phyloP scores from a whole-genome alignment of 352 stramenopile genomes.

The Aphanomyces astaci region DNA sequence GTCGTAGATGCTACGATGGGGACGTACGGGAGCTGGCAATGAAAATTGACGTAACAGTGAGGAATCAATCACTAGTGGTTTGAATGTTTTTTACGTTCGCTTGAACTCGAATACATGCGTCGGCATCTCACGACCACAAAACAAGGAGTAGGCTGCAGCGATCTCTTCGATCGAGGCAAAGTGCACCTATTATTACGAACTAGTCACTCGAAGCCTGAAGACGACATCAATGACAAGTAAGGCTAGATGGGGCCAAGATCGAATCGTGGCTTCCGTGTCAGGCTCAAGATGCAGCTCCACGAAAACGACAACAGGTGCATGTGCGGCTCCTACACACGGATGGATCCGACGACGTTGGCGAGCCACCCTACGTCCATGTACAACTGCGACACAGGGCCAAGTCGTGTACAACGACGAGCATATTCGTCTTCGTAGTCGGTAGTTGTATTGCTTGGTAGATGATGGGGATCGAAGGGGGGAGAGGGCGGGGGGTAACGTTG shows the following conservation, averaged over 20 bases:
- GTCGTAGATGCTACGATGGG: no score
- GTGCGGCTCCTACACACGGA: constrained; percentile 24
- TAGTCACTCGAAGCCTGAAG: background rate
- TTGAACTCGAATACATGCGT: constrained; percentile 13
- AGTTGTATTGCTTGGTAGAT: background rate
- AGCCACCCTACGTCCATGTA: constrained; percentile 24
- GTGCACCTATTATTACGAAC: background rate
- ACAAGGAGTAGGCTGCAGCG: background rate
- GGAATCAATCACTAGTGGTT: constrained; percentile 20
- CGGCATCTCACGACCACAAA: no score
- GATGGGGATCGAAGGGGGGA: background rate
- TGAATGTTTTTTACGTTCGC: constrained; percentile 25
- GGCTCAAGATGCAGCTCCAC: constrained; percentile 20
- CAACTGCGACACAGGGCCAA: background rate
- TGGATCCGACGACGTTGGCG: constrained; percentile 23
- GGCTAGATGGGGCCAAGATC: background rate
- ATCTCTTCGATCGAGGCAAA: background rate
- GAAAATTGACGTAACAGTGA: background rate
- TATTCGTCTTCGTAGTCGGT: no score
- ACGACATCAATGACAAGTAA: background rate
- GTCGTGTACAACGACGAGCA: background rate
- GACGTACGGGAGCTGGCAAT: background rate
- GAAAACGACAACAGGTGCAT: constrained; percentile 9
- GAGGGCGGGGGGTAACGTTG: background rate
- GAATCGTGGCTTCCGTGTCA: background rate